A percentile compares a stretch with the other conserved stretches of the same genome.
Conservation (phyloP, 306 rosid species). For the Coriaria nepalensis region DNA sequence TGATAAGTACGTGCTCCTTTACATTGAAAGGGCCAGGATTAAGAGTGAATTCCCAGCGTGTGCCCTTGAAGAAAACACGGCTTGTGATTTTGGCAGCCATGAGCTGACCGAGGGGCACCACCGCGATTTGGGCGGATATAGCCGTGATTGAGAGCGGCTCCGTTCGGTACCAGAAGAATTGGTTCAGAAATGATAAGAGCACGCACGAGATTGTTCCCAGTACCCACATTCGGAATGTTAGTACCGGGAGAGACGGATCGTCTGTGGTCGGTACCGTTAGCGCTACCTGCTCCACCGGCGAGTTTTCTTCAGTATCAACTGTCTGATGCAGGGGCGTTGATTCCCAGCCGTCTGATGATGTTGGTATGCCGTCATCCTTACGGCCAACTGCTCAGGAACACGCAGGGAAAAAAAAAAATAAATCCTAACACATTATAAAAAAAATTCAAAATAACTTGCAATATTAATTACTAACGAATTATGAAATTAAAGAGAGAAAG, state of each 20-base stretch:
- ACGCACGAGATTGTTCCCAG: constrained; percentile 24
- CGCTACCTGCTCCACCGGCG: constrained; percentile 32
- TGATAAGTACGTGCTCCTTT: constrained; percentile 40
- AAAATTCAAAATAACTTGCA: too few species aligned
- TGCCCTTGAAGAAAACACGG: constrained; percentile 26
- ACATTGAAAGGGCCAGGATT: constrained; percentile 35
- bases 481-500: too few species aligned
- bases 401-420: too few species aligned
- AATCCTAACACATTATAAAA: too few species aligned
- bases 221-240: constrained; percentile 35
- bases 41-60: constrained; percentile 23
- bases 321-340: too few species aligned
- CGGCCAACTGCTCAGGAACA: too few species aligned
- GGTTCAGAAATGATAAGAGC: constrained; percentile 33
- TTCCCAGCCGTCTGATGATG: too few species aligned
- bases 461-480: too few species aligned
- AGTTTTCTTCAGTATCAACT: too few species aligned
- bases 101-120: constrained; percentile 31
- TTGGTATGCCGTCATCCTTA: too few species aligned
- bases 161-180: constrained; percentile 33
- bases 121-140: constrained; percentile 38
- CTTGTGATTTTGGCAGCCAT: constrained; percentile 24
- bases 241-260: constrained; percentile 24
- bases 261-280: constrained; percentile 34
- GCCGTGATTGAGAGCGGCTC: constrained; percentile 33